Conservation (phyloP, 2,329 filamentous ascomycete genomes). For the Ascosphaera apis region DNA sequence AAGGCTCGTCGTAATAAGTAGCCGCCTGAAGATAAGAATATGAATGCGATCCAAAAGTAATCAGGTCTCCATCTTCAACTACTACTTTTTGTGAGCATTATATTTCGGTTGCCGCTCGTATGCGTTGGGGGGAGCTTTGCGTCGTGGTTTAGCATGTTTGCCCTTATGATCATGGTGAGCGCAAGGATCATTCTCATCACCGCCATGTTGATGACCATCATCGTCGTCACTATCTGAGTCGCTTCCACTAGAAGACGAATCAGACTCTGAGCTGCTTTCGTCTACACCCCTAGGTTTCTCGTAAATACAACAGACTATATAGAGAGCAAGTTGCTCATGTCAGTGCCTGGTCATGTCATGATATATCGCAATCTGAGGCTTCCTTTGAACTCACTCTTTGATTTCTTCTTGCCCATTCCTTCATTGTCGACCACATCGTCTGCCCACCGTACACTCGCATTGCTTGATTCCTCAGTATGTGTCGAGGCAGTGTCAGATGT, state of each 20-base stretch:
- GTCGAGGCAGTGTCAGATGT: conserved; percentile 1
- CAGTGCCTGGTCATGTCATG: neutral
- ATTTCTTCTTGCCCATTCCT: conserved; percentile 76
- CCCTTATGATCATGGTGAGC: conserved; percentile 5
- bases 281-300: conserved; percentile 61
- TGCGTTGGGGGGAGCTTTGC: conserved; percentile 22
- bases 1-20: too few species aligned
- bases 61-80: neutral
- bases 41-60: too few species aligned
- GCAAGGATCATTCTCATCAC: neutral
- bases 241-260: conserved; percentile 18
- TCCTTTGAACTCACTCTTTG: conserved; percentile 46
- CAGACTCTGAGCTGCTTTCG: conserved; percentile 39
- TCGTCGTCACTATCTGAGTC: conserved; percentile 7
- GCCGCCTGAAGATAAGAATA: too few species aligned
- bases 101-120: conserved; percentile 23
- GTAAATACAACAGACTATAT: conserved; percentile 92
- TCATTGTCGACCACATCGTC: conserved; percentile 91
- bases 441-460: conserved; percentile 65
- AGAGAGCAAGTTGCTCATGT: neutral
- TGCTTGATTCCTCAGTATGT: conserved; percentile 11
- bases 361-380: neutral
- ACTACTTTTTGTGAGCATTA: neutral
- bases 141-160: conserved; percentile 9
- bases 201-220: neutral